Evolutionary conservation across 176 grass and related monocot genomes (phyloP), one percentile per base, ranked within the genome.

Genomic region (Pharus latifolius): DNA sequence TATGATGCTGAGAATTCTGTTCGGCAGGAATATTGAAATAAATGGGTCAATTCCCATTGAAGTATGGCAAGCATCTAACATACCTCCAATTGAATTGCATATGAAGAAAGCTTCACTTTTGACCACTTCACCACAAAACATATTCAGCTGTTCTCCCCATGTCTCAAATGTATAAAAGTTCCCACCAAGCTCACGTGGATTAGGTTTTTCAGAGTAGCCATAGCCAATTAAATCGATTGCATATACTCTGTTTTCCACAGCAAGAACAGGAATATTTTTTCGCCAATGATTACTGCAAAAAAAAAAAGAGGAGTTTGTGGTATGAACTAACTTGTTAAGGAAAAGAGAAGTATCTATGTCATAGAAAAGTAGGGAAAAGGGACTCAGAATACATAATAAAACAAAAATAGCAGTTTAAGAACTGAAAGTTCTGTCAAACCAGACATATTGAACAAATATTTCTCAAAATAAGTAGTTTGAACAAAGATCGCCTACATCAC

Each of bases 21-120:
- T 49, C 10, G 10, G 47, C 40, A 46, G 6, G 42, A n/a, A 20
- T 37, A 54, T 46, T 17, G 34, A 74, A 42, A 74, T 45, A 55
- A 44, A 63, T 13, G 38, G 16, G 19, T 73, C 10, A 55, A 48
- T 54, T 62, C 13, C 7, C 59, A 9, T 18, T 67, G 12, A 67
- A 75, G 34, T 12, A 20, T 29, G 10, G 20, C 34, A 20, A 61
- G 29, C 20, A 81, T 29, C 14, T 63, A 56, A 14, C 69, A 72
- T 83, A 93, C 89, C 94, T 88, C 94, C 94, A 63, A 98, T 98
- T 37, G 94, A 98, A 77, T 98, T 98, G 59, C 94, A 93, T 77
- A 98, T 98, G 71, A 98, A 98, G 86, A 98, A 98, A 54, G 89
- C 89, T 48, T 78, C 63, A 55, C 83, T 85, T 43, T 66, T 83